Evolutionary conservation across 129 eudicot genomes (phyloP), one percentile per base, ranked within the genome.

Genomic region (Flaveria trinervia): DNA sequence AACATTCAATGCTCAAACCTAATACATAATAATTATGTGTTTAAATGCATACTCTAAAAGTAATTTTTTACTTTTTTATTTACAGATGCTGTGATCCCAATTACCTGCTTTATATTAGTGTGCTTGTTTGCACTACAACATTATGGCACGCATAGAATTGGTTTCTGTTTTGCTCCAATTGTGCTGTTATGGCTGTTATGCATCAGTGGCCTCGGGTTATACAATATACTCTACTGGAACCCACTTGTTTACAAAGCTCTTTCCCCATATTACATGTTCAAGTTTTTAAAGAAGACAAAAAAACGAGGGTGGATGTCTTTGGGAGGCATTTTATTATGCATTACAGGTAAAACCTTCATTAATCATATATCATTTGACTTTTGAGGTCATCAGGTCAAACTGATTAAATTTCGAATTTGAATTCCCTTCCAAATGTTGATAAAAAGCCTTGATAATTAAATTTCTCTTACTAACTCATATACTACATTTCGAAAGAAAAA

Each of bases 121-220:
- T 93, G 97, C 88, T 81, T 93, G 52, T 93, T 93, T 87, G 97
- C 98, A 17, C 83, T 93, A 44, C 98, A 93, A 81, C 98, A 93
- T 84, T 93, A 90, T 55, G 98, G 98, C 65, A 88, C 98, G 55
- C 98, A 93, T 80, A 86, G 91, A 23, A 82, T 93, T 51, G 98
- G 98, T 25, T 90, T 90, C 84, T 56, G 82, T 73, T 93, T 93
- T 77, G 98, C 98, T 13, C 98, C 98, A 65, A 74, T 93, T 13
- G 91, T 93, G 54, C 57, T 93, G 75, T 82, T 82, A 57, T 93
- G 98, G 98, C 80, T 93, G 65, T 52, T 93, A 52, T 90, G 98
- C 88, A 87, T 90, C 28, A 93, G 98, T 66, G 90, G 87, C 43
- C 96, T 90, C 8, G 98, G 98, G 18, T 74, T 93, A 72, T 93